Base-by-base conservation (phyloP, 768 basidiomycete species). In the Fibroporia radiculosa region DNA sequence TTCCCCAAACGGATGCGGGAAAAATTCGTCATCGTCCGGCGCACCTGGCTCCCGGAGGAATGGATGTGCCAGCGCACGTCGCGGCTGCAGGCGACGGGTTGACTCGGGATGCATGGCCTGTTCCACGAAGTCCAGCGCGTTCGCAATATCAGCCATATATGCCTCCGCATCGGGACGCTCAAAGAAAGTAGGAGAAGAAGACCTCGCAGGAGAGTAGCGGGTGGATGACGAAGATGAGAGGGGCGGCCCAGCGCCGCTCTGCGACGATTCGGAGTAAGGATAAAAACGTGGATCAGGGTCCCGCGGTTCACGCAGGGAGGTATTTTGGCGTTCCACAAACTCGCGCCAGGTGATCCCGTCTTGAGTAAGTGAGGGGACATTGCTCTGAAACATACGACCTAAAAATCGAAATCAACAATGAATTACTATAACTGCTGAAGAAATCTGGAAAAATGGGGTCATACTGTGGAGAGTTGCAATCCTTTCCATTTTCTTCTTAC, bases 381-480 rank as follows among this genome's bases (percentile, higher is more conserved):
- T 99, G n/a, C 89, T 86, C 8, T 82, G 69, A 52, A 98, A 87
- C 2, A 82, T 84, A 23, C 96, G 86, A 60, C 88, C 95, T 98
- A 50, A 45, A 34, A 27, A 35, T 1, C 35, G 10, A 38, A 23
- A 23, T 45, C 40, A 23, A 44, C 31, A 38, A 29, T 48, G 19
- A 11, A 27, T 20, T 28, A 26, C 23, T 39, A 18, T 13, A 23
- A 3, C 32, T 8, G 28, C 8, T 1, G 22, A 14, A 1, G 16
- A 19, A 14, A 4, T 4, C 5, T 8, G 38, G 19, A 27, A 26
- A 20, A 2, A 19, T 10, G 13, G 33, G 5, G 6, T 51, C 62
- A 25, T 60, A 97, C 95, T 90, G 61, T 99, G 96, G 33, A 97
- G 60, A 16, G 84, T 77, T 0, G 93, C 95, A 28, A 80, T 74